Base-by-base conservation (phyloP, 805 yeast species). In the Kodamaea jinghongensis region DNA sequence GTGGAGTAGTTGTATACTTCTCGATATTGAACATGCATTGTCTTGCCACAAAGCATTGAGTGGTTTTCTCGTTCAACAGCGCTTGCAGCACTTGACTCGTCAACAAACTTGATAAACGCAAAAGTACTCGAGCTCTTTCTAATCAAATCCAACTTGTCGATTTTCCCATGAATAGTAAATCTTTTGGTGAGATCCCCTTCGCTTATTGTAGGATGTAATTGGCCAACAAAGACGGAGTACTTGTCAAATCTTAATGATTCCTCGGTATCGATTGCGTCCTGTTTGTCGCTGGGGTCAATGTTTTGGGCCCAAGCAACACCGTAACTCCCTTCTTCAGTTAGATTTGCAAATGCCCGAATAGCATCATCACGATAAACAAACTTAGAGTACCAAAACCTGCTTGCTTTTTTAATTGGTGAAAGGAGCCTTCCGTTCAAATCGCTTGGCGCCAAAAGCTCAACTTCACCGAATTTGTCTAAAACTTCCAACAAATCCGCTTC, bases 41-140 rank as follows among this genome's bases (percentile, higher is more conserved):
- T 83, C 56, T 75, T 81, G 42, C 77, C 79, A 51, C 78, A 64
- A 54, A 88, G 79, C 58, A 81, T 75, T 2, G 95, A 73, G 61
- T 87, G 95, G 55, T 89, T 87, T 55, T 86, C 93, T 45, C 81
- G 72, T 58, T 87, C 95, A 39, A 88, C 86, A 1, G 96, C 96
- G 34, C 86, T 73, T 4, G 93, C 95, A 6, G 96, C 95, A 15
- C 93, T 78, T 15, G 74, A 72, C 50, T 83, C 89, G 8, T 73
- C 67, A 26, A 67, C 70, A 53, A 67, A 88, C 42, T 76, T 76
- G 44, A 88, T 76, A 52, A 88, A 87, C 1, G 95, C 95, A 70
- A 85, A 86, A 22, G 75, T 69, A 36, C 67, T 68, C 36, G 68
- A 63, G 3, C 66, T 63, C 29, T 67, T 76, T 49, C 75, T 76